phyloP scores from a whole-genome alignment of 2,329 filamentous ascomycete genomes.

The Trichoderma sp. region DNA sequence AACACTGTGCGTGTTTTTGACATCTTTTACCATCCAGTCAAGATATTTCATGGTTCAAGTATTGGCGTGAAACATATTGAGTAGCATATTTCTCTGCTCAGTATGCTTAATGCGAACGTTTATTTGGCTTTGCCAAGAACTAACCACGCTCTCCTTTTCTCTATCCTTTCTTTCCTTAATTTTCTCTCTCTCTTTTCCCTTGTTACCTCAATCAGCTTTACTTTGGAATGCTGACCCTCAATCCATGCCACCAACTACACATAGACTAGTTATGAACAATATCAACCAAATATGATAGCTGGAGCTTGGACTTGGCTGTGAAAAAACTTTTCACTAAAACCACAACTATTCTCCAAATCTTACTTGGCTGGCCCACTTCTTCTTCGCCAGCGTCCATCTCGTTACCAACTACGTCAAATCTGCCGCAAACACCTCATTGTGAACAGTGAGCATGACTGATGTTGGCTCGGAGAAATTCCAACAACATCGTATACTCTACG shows the following conservation, averaged over 20 bases:
- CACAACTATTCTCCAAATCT: too few relatives aligned
- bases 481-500: not conserved
- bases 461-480: constrained; percentile 6
- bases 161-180: not conserved
- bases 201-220: not conserved
- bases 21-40: too few relatives aligned
- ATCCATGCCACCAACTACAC: not conserved
- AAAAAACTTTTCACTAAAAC: not conserved
- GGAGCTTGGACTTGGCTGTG: not conserved
- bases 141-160: not conserved
- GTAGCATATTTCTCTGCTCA: too few relatives aligned
- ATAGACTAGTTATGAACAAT: not conserved
- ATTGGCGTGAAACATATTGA: not conserved
- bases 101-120: not conserved
- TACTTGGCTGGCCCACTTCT: not conserved
- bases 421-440: not conserved
- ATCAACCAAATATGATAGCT: not conserved
- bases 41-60: too few relatives aligned
- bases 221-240: not conserved
- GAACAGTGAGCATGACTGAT: not conserved
- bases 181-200: not conserved
- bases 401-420: not conserved
- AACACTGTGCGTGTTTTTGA: not conserved
- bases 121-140: too few relatives aligned
- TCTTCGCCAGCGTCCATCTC: not conserved